Evolutionary conservation across 169 alveolate genomes (phyloP), one percentile per base, ranked within the genome.

Genomic region (Miamiensis avidus): DNA sequence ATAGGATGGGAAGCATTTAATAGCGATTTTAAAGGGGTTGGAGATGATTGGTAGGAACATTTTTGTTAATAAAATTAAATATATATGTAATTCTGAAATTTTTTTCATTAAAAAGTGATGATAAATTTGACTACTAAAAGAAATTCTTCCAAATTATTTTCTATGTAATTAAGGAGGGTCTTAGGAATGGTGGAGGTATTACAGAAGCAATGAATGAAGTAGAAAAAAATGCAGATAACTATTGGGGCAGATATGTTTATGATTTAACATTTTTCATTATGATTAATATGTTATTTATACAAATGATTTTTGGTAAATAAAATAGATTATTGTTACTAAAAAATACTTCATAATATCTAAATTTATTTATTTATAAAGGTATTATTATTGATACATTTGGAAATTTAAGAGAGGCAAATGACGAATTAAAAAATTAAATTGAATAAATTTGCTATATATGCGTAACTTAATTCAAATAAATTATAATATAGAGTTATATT

Each of bases 351-450:
- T 4, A 49, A 49, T 11, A 11, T 49, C 20, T 11, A 49, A 11
- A 20, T 49, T 49, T 49, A 77, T 31, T 25, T 25, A 33, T 29
- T 25, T 31, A 26, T 28, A 28, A 25, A 77, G 82, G 89, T 86
- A 86, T 86, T 65, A 86, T 86, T 49, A 75, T 86, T 30, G 90
- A 86, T 81, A 86, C 90, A 27, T 86, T 86, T 81, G 90, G 90
- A 4, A 81, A 79, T 31, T 33, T 86, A 32, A 86, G 90, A 86
- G 90, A 86, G 65, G 86, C 81, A 31, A 79, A 86, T 64, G 32
- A 74, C 15, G 90, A 79, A 75, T 81, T 86, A 76, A 49, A 79
- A 4, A 31, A 81, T 27, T 75, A 81, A 81, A 76, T 86, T 32
- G 84, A 74, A 75, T 74, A 81, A 11, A 81, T 75, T 29, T 86